A percentile compares a stretch with the other conserved stretches of the same genome.
These are phyloP conservation scores for Ganoderma sinense DNA, from an alignment of 1,284 basidiomycete genomes.

Conservation along the genomic window DNA sequence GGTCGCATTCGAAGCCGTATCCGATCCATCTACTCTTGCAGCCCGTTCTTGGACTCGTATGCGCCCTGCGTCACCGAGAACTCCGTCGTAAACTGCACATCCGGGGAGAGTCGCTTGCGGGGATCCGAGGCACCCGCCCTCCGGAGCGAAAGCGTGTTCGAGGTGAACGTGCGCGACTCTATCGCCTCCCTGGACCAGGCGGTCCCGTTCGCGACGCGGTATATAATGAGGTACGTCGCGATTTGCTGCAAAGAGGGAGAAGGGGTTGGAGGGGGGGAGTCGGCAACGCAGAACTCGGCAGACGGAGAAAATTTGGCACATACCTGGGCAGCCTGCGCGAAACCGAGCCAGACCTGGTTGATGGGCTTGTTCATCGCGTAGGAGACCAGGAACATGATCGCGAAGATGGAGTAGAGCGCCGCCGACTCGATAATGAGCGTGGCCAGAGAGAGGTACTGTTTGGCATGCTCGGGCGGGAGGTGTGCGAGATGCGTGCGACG, in stretches of 20 bases:
- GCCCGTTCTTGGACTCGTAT: not conserved
- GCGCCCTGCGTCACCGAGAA: constrained; percentile 16
- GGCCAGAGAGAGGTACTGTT: constrained; percentile 48
- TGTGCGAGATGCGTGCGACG: constrained; percentile 41
- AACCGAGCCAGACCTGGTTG: constrained; percentile 30
- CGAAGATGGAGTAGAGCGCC: constrained; percentile 50
- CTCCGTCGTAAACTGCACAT: constrained; percentile 27
- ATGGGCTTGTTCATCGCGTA: constrained; percentile 46
- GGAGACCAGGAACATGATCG: constrained; percentile 52
- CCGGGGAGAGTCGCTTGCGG: not conserved
- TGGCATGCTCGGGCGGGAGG: constrained; percentile 44
- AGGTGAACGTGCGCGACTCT: constrained; percentile 23
- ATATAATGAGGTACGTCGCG: constrained; percentile 48
- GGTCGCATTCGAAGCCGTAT: not conserved
- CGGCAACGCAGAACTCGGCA: not conserved
- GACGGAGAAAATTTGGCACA: not conserved
- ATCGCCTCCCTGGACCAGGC: constrained; percentile 31
- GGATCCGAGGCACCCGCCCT: not conserved
- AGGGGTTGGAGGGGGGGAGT: not conserved
- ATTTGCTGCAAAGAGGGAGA: constrained; percentile 52
- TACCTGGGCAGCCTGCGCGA: constrained; percentile 27
- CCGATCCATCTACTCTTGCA: not conserved
- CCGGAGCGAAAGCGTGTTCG: not conserved
- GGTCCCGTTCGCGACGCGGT: constrained; percentile 35
- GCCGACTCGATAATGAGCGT: constrained; percentile 52